These are phyloP conservation scores for Heliocybe sulcata DNA, from an alignment of 1,284 basidiomycete species.

Conservation along the genomic window DNA sequence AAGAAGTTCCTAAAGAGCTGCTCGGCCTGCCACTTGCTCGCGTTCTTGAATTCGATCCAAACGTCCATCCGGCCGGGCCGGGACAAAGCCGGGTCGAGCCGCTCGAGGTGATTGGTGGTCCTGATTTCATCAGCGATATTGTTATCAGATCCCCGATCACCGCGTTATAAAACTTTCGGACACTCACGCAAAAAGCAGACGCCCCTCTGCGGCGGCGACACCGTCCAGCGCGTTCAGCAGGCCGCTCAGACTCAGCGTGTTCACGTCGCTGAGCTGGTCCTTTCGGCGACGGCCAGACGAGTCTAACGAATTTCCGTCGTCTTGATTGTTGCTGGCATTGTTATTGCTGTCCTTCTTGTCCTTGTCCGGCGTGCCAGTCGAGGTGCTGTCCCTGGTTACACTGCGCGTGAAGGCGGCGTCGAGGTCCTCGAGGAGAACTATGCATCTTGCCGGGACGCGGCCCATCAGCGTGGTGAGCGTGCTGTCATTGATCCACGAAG, in stretches of 20 bases:
- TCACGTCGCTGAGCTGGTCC: conserved; percentile 66
- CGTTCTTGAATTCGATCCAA: conserved; percentile 83
- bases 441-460: conserved; percentile 74
- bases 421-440: conserved; percentile 79
- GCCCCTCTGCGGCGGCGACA: conserved; percentile 78
- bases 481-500: conserved; percentile 74
- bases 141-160: background rate
- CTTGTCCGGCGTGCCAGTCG: conserved; percentile 34
- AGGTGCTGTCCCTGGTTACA: conserved; percentile 48
- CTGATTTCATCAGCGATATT: conserved; percentile 22
- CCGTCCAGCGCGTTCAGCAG: conserved; percentile 81
- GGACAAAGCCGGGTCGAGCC: conserved; percentile 75
- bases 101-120: conserved; percentile 80
- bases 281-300: conserved; percentile 35
- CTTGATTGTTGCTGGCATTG: conserved; percentile 20
- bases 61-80: conserved; percentile 88
- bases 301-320: conserved; percentile 22
- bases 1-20: conserved; percentile 83
- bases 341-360: conserved; percentile 20
- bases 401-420: conserved; percentile 78
- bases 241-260: conserved; percentile 74
- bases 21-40: conserved; percentile 76
- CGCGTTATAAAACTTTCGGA: background rate
- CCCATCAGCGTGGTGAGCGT: conserved; percentile 74
- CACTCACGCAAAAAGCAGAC: conserved; percentile 75